phyloP scores from a whole-genome alignment of 768 basidiomycete genomes.

The Podaxis mareebaensis region DNA sequence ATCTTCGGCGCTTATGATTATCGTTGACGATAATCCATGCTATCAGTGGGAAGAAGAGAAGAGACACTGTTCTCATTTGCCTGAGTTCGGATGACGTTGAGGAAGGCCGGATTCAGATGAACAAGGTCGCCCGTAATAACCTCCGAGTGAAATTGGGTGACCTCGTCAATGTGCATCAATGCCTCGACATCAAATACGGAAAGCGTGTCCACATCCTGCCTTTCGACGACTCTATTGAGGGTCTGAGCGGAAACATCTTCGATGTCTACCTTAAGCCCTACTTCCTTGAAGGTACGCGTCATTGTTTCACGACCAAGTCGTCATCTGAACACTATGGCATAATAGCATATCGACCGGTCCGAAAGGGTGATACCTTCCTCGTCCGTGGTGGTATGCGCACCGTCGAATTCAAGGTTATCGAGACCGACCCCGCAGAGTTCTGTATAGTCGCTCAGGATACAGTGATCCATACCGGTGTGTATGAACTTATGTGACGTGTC shows the following conservation, averaged over 20 bases:
- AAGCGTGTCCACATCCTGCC: slow-evolving; percentile 96
- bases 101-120: slow-evolving; percentile 96
- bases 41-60: slow-evolving; percentile 91
- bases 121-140: slow-evolving; percentile 99
- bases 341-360: slow-evolving; percentile 87
- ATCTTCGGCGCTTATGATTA: background rate
- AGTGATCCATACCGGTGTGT: slow-evolving; percentile 86
- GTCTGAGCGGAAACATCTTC: slow-evolving; percentile 96
- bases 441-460: slow-evolving; percentile 99
- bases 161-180: slow-evolving; percentile 93
- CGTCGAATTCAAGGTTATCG: slow-evolving; percentile 99
- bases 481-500: background rate
- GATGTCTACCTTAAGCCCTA: slow-evolving; percentile 99
- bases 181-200: slow-evolving; percentile 98
- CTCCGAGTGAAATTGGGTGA: slow-evolving; percentile 97
- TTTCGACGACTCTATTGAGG: slow-evolving; percentile 98
- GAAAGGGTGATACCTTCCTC: slow-evolving; percentile 99
- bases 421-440: slow-evolving; percentile 96
- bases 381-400: slow-evolving; percentile 98
- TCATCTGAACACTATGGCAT: slow-evolving; percentile 2
- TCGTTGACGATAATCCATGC: slow-evolving; percentile 7
- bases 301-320: background rate
- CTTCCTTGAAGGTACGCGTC: slow-evolving; percentile 83
- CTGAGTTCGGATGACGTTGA: slow-evolving; percentile 95
- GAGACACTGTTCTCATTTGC: slow-evolving; percentile 97